A percentile compares a stretch with the other conserved stretches of the same genome.
phyloP scores from a whole-genome alignment of 108 stramenopile genomes.

The Fistulifera pelliculosa region DNA sequence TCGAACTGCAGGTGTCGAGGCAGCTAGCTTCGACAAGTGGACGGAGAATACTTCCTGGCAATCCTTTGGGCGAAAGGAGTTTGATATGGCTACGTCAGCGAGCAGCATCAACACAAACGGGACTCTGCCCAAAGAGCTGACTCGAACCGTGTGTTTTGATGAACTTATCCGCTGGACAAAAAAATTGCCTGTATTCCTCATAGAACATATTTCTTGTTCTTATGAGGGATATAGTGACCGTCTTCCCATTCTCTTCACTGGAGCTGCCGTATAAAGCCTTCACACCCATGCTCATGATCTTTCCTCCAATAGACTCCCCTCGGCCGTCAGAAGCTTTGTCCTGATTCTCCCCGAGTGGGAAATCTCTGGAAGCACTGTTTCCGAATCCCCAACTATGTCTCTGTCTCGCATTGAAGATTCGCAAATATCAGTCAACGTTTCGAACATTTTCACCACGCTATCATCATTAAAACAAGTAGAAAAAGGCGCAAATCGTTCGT shows the following conservation, averaged over 20 bases:
- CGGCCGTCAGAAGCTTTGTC: conserved; percentile 13
- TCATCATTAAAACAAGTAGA: conserved; percentile 58
- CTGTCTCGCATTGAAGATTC: conserved; percentile 1
- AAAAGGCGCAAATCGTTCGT: conserved; percentile 53
- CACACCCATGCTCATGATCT: conserved; percentile 69
- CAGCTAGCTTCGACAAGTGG: conserved; percentile 48
- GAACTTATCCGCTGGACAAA: conserved; percentile 27
- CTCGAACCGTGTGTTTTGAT: conserved; percentile 40
- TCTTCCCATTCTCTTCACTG: conserved; percentile 8
- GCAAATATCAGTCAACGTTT: conserved; percentile 26
- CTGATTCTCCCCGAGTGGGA: not conserved
- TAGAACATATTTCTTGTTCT: conserved; percentile 43
- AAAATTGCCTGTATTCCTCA: conserved; percentile 39
- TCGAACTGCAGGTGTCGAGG: conserved; percentile 36
- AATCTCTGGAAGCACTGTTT: not conserved
- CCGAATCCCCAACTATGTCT: conserved; percentile 4
- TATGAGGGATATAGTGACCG: conserved; percentile 17
- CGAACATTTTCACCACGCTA: conserved; percentile 37
- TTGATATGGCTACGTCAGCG: conserved; percentile 57
- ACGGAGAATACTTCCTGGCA: conserved; percentile 39
- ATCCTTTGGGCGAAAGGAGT: conserved; percentile 44
- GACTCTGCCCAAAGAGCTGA: conserved; percentile 28
- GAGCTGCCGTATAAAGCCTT: conserved; percentile 51
- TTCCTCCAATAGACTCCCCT: conserved; percentile 41
- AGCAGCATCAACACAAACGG: conserved; percentile 53